A percentile compares a stretch with the other conserved stretches of the same genome.
Evolutionary conservation across 1,284 basidiomycete species (phyloP).

Genomic region (Coriolopsis trogii): DNA sequence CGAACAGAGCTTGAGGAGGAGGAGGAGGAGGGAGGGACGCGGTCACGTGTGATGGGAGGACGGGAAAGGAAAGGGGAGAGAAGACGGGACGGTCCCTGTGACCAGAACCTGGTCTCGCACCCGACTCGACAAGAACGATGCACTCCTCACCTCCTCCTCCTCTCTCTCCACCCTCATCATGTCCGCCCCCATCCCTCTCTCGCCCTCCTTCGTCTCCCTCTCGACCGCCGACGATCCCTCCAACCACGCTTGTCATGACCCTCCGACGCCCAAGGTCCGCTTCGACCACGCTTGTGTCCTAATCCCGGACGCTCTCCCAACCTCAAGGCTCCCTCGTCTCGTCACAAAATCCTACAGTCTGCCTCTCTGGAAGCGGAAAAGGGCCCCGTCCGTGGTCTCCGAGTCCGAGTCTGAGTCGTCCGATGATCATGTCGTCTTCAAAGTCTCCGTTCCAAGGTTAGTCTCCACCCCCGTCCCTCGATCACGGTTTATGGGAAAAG

Average conservation of each 20-base stretch:
- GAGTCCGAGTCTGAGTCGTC: conserved; percentile 42
- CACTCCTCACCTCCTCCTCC: too few species aligned
- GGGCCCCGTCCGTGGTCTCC: conserved; percentile 31
- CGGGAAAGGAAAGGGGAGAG: conserved; percentile 2
- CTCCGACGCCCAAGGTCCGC: conserved; percentile 40
- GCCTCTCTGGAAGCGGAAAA: conserved; percentile 55
- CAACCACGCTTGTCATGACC: conserved; percentile 2
- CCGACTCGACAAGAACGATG: too few species aligned
- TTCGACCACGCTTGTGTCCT: conserved; percentile 69
- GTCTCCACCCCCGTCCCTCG: conserved; percentile 4
- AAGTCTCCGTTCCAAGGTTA: conserved; percentile 62
- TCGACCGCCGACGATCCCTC: conserved; percentile 7
- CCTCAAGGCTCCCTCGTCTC: conserved; percentile 48
- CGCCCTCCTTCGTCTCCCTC: conserved; percentile 19
- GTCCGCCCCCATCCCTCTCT: conserved; percentile 13
- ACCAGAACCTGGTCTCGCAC: background rate
- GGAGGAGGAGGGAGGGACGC: conserved; percentile 13
- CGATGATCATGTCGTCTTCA: conserved; percentile 47
- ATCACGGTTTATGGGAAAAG: background rate
- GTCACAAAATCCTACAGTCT: conserved; percentile 63
- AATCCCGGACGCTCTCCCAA: conserved; percentile 54
- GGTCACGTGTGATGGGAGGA: conserved; percentile 18
- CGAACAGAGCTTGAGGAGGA: background rate
- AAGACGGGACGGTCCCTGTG: conserved; percentile 9
- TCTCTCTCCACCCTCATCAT: conserved; percentile 13